A percentile compares a stretch with the other conserved stretches of the same genome.
phyloP scores from a whole-genome alignment of 2,329 filamentous ascomycete genomes.

The Neoarthrinium moseri region DNA sequence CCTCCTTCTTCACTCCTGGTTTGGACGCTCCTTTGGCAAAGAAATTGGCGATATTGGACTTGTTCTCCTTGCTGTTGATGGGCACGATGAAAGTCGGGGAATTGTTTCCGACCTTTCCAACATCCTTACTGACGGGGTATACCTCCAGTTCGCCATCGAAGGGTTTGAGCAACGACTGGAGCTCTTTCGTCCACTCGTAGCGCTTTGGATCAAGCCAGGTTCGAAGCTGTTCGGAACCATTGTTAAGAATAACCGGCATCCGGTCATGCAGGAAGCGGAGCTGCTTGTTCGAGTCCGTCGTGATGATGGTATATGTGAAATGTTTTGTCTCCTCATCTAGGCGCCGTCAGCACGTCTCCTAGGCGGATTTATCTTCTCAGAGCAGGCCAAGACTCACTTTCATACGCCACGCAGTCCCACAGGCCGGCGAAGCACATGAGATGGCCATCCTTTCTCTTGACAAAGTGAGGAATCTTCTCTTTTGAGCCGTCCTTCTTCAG shows the following conservation, averaged over 20 bases:
- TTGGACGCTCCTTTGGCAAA: conserved; percentile 62
- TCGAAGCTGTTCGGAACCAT: conserved; percentile 66
- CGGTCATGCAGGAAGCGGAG: conserved; percentile 86
- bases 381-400: conserved; percentile 60
- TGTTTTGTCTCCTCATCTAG: conserved; percentile 59
- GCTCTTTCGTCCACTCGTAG: conserved; percentile 71
- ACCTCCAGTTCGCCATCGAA: conserved; percentile 77
- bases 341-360: conserved; percentile 12
- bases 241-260: conserved; percentile 91
- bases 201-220: conserved; percentile 77
- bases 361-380: neutral
- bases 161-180: conserved; percentile 78
- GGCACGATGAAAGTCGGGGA: conserved; percentile 82
- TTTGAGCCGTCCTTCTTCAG: conserved; percentile 70
- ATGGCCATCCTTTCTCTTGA: conserved; percentile 76
- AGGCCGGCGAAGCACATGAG: conserved; percentile 88
- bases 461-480: conserved; percentile 81
- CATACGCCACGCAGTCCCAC: conserved; percentile 84
- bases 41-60: conserved; percentile 91
- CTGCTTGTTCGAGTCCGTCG: conserved; percentile 80
- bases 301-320: conserved; percentile 94
- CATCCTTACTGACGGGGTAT: conserved; percentile 83
- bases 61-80: conserved; percentile 81
- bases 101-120: conserved; percentile 92
- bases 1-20: conserved; percentile 19